Evolutionary conservation across 2,329 filamentous ascomycete genomes (phyloP).

Genomic region (Tothia fuscella): DNA sequence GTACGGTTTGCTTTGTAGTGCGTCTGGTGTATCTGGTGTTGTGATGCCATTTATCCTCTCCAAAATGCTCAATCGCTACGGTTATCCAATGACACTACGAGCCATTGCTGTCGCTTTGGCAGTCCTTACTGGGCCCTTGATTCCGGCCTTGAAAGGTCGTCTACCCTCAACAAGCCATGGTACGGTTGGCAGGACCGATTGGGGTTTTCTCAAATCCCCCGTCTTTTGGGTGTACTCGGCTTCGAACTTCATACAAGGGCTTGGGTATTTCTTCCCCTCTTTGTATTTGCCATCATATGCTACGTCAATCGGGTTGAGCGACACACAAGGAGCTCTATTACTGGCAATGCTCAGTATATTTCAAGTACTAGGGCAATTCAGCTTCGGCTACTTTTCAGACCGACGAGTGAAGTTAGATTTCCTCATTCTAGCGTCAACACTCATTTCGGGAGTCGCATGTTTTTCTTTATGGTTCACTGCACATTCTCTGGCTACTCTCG

Average conservation of each 20-base stretch:
- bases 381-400: constrained; percentile 7
- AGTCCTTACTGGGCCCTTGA: constrained; percentile 6
- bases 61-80: constrained; percentile 4
- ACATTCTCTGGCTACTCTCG: neutral
- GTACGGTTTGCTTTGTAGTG: constrained; percentile 23
- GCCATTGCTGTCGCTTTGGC: constrained; percentile 3
- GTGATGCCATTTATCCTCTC: constrained; percentile 9
- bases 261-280: constrained; percentile 10
- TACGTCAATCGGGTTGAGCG: neutral
- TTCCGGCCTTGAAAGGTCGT: constrained; percentile 2
- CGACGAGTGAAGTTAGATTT: neutral
- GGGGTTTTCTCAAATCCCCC: constrained; percentile 1
- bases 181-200: neutral
- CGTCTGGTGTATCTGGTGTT: constrained; percentile 20
- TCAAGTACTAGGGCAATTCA: constrained; percentile 3
- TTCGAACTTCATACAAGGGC: constrained; percentile 9
- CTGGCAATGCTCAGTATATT: constrained; percentile 5
- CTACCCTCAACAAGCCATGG: neutral
- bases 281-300: constrained; percentile 8
- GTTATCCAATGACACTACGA: constrained; percentile 10
- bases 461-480: constrained; percentile 7
- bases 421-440: constrained; percentile 8
- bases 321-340: constrained; percentile 2
- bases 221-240: constrained; percentile 8
- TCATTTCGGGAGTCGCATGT: constrained; percentile 1